A percentile compares a stretch with the other conserved stretches of the same genome.
Evolutionary conservation across 129 eudicot species (phyloP).

Genomic region (Daucus carota): DNA sequence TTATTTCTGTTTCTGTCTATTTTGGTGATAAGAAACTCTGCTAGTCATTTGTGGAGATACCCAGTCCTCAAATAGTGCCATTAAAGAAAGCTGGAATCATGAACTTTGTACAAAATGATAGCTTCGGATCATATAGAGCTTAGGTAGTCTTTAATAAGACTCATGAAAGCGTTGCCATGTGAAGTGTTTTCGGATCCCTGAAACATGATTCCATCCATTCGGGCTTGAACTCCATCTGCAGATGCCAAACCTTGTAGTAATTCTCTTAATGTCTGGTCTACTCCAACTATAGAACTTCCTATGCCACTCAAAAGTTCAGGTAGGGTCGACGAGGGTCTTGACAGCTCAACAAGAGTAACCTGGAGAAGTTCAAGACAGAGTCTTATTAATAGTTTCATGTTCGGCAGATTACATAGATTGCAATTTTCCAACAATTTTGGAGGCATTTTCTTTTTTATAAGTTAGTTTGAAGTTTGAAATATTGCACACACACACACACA

Average conservation of each 20-base stretch:
- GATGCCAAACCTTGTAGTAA: conserved; percentile 37
- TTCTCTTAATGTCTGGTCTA: conserved; percentile 45
- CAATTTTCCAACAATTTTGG: neutral
- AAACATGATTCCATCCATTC: conserved; percentile 85
- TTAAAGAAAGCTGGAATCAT: no score
- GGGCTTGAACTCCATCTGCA: conserved; percentile 65
- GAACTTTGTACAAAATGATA: neutral
- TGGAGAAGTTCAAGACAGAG: conserved; percentile 12
- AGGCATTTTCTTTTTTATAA: neutral
- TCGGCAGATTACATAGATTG: neutral
- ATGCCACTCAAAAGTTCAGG: conserved; percentile 49
- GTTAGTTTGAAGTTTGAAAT: no score
- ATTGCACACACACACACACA: no score
- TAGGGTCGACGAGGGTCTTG: conserved; percentile 58
- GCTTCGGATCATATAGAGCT: conserved; percentile 29
- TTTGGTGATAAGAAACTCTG: neutral
- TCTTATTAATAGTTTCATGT: neutral
- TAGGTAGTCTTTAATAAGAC: conserved; percentile 45
- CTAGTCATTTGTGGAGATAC: neutral
- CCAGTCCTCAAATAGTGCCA: neutral
- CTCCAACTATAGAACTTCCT: conserved; percentile 49
- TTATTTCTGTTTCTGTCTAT: neutral
- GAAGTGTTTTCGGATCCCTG: conserved; percentile 47
- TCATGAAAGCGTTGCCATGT: conserved; percentile 32
- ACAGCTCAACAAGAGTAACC: conserved; percentile 81